These are phyloP conservation scores for Ceratobasidium sp. DNA, from an alignment of 1,284 basidiomycete species.

Conservation along the genomic window DNA sequence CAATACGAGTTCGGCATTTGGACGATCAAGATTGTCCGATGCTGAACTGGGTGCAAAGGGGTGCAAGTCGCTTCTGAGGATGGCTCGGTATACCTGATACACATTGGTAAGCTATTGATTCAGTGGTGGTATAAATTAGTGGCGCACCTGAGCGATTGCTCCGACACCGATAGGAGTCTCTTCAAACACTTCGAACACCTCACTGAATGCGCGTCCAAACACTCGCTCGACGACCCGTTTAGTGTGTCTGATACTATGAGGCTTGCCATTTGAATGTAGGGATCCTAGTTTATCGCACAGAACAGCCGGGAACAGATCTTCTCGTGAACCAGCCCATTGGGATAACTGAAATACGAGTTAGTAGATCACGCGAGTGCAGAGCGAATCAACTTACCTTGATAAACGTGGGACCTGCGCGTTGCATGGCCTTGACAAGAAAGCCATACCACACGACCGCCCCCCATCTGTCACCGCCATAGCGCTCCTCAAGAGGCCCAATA, in stretches of 20 bases:
- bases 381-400: constrained; percentile 76
- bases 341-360: constrained; percentile 51
- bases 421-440: constrained; percentile 89
- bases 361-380: background rate
- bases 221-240: constrained; percentile 84
- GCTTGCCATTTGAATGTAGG: constrained; percentile 88
- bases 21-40: constrained; percentile 38
- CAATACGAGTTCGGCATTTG: constrained; percentile 25
- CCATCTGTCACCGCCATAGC: constrained; percentile 74
- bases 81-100: constrained; percentile 83
- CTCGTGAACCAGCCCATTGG: constrained; percentile 97
- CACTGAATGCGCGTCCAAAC: constrained; percentile 83
- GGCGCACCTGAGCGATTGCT: constrained; percentile 90
- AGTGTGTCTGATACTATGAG: constrained; percentile 87
- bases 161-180: constrained; percentile 93
- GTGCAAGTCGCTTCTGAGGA: constrained; percentile 82
- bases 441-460: constrained; percentile 96
- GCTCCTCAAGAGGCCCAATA: constrained; percentile 63
- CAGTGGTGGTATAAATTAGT: too few species aligned
- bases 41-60: constrained; percentile 58
- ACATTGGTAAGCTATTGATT: background rate
- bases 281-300: constrained; percentile 88
- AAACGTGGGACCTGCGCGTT: constrained; percentile 95
- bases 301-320: constrained; percentile 93
- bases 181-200: constrained; percentile 94